Conservation (phyloP, 1,284 basidiomycete genomes). For the Xerocomus amazonicus region DNA sequence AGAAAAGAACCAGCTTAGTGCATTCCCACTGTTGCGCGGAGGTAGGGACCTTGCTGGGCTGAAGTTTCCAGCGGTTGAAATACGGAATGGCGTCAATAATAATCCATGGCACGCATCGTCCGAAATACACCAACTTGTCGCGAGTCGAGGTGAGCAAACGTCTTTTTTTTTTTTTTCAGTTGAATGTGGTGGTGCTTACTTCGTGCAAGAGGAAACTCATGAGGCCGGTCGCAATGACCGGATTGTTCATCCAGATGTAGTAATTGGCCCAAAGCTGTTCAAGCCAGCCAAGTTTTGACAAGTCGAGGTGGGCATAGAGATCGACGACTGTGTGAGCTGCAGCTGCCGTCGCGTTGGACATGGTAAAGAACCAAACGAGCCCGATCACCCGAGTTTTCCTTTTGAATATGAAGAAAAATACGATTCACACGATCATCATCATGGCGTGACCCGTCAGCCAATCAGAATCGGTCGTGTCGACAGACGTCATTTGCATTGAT, state of each 20-base stretch:
- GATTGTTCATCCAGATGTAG: conserved; percentile 88
- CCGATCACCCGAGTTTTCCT: not conserved
- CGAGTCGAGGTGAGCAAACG: not conserved
- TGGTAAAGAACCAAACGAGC: conserved; percentile 7
- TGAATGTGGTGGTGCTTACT: conserved; percentile 44
- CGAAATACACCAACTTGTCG: conserved; percentile 89
- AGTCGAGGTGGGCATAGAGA: conserved; percentile 61
- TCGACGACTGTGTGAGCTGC: conserved; percentile 27
- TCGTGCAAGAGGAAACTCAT: conserved; percentile 95
- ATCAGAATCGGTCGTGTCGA: conserved; percentile 18
- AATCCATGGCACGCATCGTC: conserved; percentile 93
- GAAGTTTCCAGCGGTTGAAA: conserved; percentile 94
- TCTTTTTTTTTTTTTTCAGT: fast-evolving
- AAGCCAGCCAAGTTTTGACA: conserved; percentile 66
- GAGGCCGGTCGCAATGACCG: conserved; percentile 90
- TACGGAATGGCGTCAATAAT: conserved; percentile 93
- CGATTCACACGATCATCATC: conserved; percentile 1
- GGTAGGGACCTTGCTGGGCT: conserved; percentile 82
- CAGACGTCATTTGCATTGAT: not conserved
- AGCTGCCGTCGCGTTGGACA: conserved; percentile 38
- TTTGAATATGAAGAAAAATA: conserved; percentile 14
- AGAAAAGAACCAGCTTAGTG: conserved; percentile 91
- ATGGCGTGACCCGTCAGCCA: conserved; percentile 25
- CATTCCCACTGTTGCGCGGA: conserved; percentile 90
- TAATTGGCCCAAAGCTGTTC: conserved; percentile 81